Evolutionary conservation across 2,329 filamentous ascomycete genomes (phyloP), one percentile per base, ranked within the genome.

Genomic region (Tolypocladium pustulatum): DNA sequence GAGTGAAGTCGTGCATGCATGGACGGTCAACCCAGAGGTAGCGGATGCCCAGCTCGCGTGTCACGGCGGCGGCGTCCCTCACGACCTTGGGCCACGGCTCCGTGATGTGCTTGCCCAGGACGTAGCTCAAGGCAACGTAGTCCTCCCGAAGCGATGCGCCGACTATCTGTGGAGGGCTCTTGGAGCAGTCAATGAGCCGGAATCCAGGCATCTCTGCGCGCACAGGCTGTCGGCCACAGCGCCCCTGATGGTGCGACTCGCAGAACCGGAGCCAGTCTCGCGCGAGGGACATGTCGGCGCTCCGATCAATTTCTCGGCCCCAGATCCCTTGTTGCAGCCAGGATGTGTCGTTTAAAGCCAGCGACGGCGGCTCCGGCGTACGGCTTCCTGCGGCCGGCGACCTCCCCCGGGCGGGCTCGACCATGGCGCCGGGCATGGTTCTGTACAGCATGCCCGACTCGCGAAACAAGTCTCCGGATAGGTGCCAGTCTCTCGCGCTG

Each of bases 11-110:
- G 38, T 69, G 65, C 38, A 75, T 71, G 52, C 74, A 76, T 2
- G 71, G 65, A 32, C 66, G 63, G 58, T 75, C 73, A 2, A 76
- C 67, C 74, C 74, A 76, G 2, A 76, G 65, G 57, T 75, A 72
- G 6, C 66, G 61, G 10, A 72, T 61, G 0, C 71, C 71, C 8
- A 76, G 62, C 2, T 66, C 60, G 12, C 62, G 66, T 0, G 69
- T 68, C 7, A 72, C 71, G 1, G 61, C 58, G 9, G 71, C 67
- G 12, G 71, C 68, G 37, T 73, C 71, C 58, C 60, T 63, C 1
- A 73, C 63, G 38, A 71, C 69, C 55, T 64, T 67, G 32, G 71
- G 68, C 71, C 70, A 72, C 0, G 61, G 62, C 2, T 65, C 65
- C 1, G 59, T 61, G 2, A 62, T 61, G n/a, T 60, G 64, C 49